A percentile compares a stretch with the other conserved stretches of the same genome.
Evolutionary conservation across 805 yeast genomes (phyloP).

Genomic region (Hyphopichia homilentoma): DNA sequence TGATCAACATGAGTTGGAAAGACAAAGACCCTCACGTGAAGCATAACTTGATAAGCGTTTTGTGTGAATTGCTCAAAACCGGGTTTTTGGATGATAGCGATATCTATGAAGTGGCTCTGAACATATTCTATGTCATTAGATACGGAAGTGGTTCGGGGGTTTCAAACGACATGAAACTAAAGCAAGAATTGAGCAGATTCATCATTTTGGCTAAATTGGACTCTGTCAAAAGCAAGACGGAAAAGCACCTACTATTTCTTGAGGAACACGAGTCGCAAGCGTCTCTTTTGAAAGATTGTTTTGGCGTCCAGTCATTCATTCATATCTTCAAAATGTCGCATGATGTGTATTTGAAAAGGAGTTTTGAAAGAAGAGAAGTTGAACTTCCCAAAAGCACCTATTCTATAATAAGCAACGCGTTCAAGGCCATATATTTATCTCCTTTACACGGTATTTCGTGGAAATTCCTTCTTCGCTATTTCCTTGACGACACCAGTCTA

Average conservation of each 20-base stretch:
- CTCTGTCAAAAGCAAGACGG: constrained; percentile 31
- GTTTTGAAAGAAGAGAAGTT: background rate
- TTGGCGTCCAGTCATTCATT: constrained; percentile 16
- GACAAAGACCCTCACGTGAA: constrained; percentile 52
- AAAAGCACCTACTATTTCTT: constrained; percentile 28
- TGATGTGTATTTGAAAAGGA: background rate
- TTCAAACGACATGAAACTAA: constrained; percentile 21
- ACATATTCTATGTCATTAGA: constrained; percentile 22
- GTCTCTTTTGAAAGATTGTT: constrained; percentile 16
- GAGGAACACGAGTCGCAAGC: constrained; percentile 19
- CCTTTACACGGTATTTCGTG: constrained; percentile 12
- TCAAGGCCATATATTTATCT: too few relatives aligned
- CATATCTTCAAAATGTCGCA: constrained; percentile 10
- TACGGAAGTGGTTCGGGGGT: constrained; percentile 3
- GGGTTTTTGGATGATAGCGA: constrained; percentile 67
- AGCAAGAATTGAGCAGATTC: constrained; percentile 53
- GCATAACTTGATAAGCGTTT: constrained; percentile 44
- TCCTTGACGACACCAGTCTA: constrained; percentile 38
- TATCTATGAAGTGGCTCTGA: constrained; percentile 22
- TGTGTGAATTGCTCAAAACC: constrained; percentile 51
- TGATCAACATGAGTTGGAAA: constrained; percentile 52
- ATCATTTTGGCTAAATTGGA: constrained; percentile 43
- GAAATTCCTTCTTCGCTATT: constrained; percentile 40
- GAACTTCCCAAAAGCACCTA: background rate
- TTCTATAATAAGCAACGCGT: too few relatives aligned